Base-by-base conservation (phyloP, 176 grass and related monocot species). In the Ananas comosus region DNA sequence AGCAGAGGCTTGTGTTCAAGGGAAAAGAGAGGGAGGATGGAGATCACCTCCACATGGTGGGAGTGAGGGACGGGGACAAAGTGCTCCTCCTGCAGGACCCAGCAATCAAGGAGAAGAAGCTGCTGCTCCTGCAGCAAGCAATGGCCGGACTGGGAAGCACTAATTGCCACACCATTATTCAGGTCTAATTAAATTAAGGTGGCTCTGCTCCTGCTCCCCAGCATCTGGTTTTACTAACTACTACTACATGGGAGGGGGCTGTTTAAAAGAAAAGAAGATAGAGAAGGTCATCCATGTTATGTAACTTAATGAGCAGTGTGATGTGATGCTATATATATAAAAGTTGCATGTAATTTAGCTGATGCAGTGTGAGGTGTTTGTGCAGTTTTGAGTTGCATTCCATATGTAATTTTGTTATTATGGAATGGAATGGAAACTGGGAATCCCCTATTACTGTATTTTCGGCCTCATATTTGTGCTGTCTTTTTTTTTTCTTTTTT, bases 21-120 rank as follows among this genome's bases (percentile, higher is more conserved):
- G 87, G 94, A 10, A 99, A 91, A 64, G 94, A 93, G 75, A 93
- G 81, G 72, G 90, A 99, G n/a, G 89, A 99, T 50, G 75, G 71
- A 0, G 86, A 97, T 63, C 64, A 85, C 72, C 87, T 97, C 66
- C 86, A 87, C 74, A 89, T 89, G 74, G 79, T 89, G 17, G 93
- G 93, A 28, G 85, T 97, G 47, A 83, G 85, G 50, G 81, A 96
- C 84, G 89, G 80, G 79, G 88, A 86, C 78, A 92, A 89, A 70
- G 72, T 97, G 57, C 68, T 92, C 3, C 86, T 97, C 21, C 74
- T 87, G 0, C 89, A 97, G 85, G 83, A 86, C 72, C 86, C 81
- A 29, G 94, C 86, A 19, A 73, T 82, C 13, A 97, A 85, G 73
- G 94, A 92, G 54, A 85, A 76, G 54, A 97, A 97, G 73, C 77